phyloP scores from a whole-genome alignment of 495 filamentous ascomycete genomes.

The Xanthoparmelia taractica region DNA sequence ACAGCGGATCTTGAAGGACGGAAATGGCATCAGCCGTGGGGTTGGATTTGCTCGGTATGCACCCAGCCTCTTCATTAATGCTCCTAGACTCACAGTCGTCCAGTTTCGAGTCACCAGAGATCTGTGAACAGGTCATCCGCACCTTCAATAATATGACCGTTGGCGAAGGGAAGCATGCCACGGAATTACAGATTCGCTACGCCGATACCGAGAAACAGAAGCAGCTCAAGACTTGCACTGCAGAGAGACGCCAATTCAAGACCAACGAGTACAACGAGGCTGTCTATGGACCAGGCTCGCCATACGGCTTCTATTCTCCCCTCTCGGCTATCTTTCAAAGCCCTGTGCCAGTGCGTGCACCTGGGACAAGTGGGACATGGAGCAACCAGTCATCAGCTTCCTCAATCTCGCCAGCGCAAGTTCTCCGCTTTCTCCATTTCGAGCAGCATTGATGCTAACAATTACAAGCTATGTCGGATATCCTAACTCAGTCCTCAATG shows the following conservation, averaged over 20 bases:
- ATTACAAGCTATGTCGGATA: conserved; percentile 16
- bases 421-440: conserved; percentile 3
- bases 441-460: conserved; percentile 3
- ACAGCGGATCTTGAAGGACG: conserved; percentile 85
- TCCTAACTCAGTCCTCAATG: conserved; percentile 15
- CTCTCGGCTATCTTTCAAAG: conserved; percentile 16
- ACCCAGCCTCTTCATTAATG: background rate
- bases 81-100: conserved; percentile 6
- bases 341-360: conserved; percentile 19
- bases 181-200: conserved; percentile 86
- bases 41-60: conserved; percentile 91
- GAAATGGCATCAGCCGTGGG: conserved; percentile 83
- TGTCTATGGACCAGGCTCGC: conserved; percentile 27
- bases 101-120: conserved; percentile 79
- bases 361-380: conserved; percentile 33
- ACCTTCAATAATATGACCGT: conserved; percentile 69
- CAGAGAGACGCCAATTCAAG: conserved; percentile 84
- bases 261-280: conserved; percentile 85
- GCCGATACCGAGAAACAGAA: conserved; percentile 96
- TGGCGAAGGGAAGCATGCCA: conserved; percentile 59
- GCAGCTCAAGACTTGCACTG: conserved; percentile 86
- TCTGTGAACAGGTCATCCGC: conserved; percentile 76
- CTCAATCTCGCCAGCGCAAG: conserved; percentile 45
- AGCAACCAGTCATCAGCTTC: conserved; percentile 43
- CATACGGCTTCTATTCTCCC: conserved; percentile 19